These are phyloP conservation scores for Pleurotus sapidus DNA, from an alignment of 768 basidiomycete species.

Conservation along the genomic window DNA sequence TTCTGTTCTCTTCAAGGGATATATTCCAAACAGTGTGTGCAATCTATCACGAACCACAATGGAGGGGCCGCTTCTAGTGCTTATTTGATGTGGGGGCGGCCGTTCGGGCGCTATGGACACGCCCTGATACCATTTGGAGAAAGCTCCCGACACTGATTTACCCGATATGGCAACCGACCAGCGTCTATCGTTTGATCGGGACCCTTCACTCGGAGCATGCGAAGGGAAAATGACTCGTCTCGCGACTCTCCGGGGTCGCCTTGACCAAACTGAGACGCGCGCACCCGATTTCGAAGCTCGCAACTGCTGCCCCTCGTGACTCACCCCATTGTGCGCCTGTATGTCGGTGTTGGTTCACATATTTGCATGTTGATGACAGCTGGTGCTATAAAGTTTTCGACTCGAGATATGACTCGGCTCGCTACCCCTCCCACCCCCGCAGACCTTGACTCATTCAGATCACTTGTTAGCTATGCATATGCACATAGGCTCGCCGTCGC, in stretches of 20 bases:
- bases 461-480: background rate
- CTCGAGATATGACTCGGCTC: conserved; percentile 2
- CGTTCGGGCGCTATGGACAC: too few relatives aligned
- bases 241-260: conserved; percentile 1
- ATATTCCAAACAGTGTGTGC: too few relatives aligned
- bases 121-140: background rate
- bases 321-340: conserved; percentile 7
- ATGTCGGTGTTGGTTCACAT: conserved; percentile 6
- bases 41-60: too few relatives aligned
- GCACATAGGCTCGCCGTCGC: conserved; percentile 6
- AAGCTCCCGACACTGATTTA: conserved; percentile 4
- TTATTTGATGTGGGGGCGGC: too few relatives aligned
- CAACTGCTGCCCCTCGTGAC: conserved; percentile 3
- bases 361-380: conserved; percentile 8
- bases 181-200: background rate
- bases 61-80: too few relatives aligned
- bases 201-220: background rate
- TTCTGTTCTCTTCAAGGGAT: too few relatives aligned
- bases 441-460: background rate
- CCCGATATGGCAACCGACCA: conserved; percentile 1
- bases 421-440: background rate
- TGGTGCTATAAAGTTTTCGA: conserved; percentile 6
- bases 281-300: background rate
- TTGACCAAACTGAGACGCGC: background rate
- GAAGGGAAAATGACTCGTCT: conserved; percentile 2